Evolutionary conservation across 2,329 filamentous ascomycete species (phyloP).

Genomic region (Xylaria sp.): DNA sequence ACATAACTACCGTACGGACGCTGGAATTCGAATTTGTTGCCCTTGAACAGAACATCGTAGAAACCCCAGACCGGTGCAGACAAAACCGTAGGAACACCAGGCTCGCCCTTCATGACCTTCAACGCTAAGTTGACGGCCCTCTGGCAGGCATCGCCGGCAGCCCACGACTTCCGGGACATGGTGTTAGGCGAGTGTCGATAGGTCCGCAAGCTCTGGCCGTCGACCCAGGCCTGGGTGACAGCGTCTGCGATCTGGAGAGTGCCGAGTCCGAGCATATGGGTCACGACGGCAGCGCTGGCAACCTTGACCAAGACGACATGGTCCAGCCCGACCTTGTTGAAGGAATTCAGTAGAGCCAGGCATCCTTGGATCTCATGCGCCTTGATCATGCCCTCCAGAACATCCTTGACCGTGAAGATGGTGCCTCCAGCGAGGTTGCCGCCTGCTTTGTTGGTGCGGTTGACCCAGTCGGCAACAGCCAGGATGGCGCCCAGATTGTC

Average conservation of each 20-base stretch:
- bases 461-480: constrained; percentile 96
- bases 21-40: constrained; percentile 95
- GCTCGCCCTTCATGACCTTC: constrained; percentile 89
- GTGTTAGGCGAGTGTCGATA: constrained; percentile 98
- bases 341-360: constrained; percentile 95
- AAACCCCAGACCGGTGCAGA: constrained; percentile 95
- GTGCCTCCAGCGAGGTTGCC: constrained; percentile 85
- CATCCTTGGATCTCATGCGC: constrained; percentile 99
- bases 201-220: constrained; percentile 92
- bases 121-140: constrained; percentile 88
- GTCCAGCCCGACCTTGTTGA: constrained; percentile 97
- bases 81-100: constrained; percentile 88
- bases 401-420: constrained; percentile 84
- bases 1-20: constrained; percentile 96
- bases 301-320: constrained; percentile 99
- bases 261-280: constrained; percentile 88
- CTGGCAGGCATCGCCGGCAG: constrained; percentile 96
- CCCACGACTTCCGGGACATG: constrained; percentile 99
- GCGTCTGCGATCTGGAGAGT: constrained; percentile 93
- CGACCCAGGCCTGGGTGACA: constrained; percentile 95
- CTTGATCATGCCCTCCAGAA: constrained; percentile 98
- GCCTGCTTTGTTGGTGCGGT: constrained; percentile 78
- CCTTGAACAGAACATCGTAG: constrained; percentile 97
- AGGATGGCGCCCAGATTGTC: constrained; percentile 98
- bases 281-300: constrained; percentile 89